Evolutionary conservation across 2,329 filamentous ascomycete genomes (phyloP), one percentile per base, ranked within the genome.

Genomic region (Talaromyces pinophilus): DNA sequence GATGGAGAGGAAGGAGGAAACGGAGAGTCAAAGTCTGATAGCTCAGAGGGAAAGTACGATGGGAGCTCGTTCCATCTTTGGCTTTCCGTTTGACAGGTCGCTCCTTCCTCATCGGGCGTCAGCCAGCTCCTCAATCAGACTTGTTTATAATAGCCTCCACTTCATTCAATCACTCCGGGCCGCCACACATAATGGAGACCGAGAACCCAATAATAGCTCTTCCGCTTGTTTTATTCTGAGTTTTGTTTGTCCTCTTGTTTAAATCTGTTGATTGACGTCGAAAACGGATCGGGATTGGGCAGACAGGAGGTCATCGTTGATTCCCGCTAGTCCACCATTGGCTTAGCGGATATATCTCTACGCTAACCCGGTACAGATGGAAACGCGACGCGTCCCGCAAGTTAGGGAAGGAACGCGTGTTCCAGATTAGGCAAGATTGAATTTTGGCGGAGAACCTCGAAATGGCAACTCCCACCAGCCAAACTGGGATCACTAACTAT

Each of bases 21-120:
- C 5, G 50, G 25, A 50, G 5, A 52, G 11, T 33, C 46, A 15
- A 28, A 28, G 19, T 15, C 19, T 48, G 19, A 19, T 22, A 48
- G 10, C 46, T 48, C 46, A 48, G 46, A 48, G 46, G 46, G 46
- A 50, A 50, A 5, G 46, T 17, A 50, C 19, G 5, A 50, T 25
- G 22, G 22, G 3, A 25, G 4, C 1, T 35, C 28, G 6, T 35
- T 33, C n/a, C 52, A 3, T 54, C 30, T 55, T 35, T 19, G 52
- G n/a, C 52, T 13, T 35, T 13, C 28, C 30, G n/a, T 35, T 55
- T 35, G 30, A 15, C 52, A 38, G 30, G 54, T 74, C 30, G 83
- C 77, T 57, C 79, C 75, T 62, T 73, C 77, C 13, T 64, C 78
- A 13, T 15, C 25, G n/a, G 25, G 50, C 50, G n/a, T 15, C n/a